These are phyloP conservation scores for Albizia julibrissin DNA, from an alignment of 306 rosid species.

Conservation along the genomic window DNA sequence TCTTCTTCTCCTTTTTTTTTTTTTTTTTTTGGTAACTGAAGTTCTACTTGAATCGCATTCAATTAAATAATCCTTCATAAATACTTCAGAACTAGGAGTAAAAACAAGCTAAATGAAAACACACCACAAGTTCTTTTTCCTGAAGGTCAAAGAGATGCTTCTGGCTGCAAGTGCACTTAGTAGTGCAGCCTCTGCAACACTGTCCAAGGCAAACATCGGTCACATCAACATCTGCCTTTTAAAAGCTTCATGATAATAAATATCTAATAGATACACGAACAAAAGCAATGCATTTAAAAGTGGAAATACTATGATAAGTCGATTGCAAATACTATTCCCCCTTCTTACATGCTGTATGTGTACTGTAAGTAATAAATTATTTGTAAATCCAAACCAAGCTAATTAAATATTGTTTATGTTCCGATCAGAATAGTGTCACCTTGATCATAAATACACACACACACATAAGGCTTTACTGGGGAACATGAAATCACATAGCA, in stretches of 20 bases:
- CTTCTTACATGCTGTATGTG: no score
- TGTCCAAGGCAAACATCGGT: constrained; percentile 34
- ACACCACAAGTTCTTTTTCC: constrained; percentile 79
- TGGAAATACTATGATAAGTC: not conserved
- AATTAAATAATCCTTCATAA: not conserved
- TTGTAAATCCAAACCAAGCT: no score
- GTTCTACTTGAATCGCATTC: not conserved
- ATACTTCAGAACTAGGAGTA: not conserved
- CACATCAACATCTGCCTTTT: constrained; percentile 35
- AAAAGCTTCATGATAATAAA: not conserved
- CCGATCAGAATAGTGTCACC: not conserved
- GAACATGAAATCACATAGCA: not conserved
- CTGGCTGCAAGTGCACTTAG: constrained; percentile 68
- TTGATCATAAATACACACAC: not conserved
- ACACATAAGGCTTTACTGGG: not conserved
- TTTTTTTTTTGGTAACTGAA: not conserved
- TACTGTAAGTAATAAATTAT: no score
- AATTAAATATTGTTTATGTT: not conserved
- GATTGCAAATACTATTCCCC: no score
- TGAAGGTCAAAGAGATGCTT: constrained; percentile 53
- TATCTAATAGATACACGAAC: not conserved
- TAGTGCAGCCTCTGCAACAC: constrained; percentile 55
- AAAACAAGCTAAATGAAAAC: constrained; percentile 20
- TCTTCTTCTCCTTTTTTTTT: no score
- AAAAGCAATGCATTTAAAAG: not conserved